Conservation (phyloP, 2,329 filamentous ascomycete genomes). For the Xylaria sp. region DNA sequence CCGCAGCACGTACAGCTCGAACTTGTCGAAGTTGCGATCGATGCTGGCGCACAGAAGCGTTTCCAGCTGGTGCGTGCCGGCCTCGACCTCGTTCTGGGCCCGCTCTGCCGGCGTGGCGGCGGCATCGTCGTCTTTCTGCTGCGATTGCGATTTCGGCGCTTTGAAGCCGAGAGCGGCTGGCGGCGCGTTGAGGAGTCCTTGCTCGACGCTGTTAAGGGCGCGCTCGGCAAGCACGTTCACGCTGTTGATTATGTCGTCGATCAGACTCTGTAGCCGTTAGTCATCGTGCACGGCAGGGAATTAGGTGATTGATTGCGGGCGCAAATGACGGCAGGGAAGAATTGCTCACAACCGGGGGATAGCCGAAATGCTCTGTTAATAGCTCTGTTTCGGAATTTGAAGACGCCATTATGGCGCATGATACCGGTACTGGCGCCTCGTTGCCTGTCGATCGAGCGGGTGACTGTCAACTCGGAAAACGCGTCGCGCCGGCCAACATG, state of each 20-base stretch:
- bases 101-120: slow-evolving; percentile 47
- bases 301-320: background rate
- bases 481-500: slow-evolving; percentile 24
- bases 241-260: slow-evolving; percentile 98
- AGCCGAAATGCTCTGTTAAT: slow-evolving; percentile 93
- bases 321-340: background rate
- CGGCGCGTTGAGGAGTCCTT: slow-evolving; percentile 74
- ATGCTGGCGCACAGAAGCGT: slow-evolving; percentile 81
- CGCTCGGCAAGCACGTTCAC: slow-evolving; percentile 93
- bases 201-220: slow-evolving; percentile 86
- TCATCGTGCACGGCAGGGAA: slow-evolving; percentile 16
- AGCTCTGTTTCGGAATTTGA: slow-evolving; percentile 64
- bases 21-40: slow-evolving; percentile 83
- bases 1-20: slow-evolving; percentile 87
- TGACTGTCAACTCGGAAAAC: slow-evolving; percentile 3
- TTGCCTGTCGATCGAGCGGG: background rate
- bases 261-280: slow-evolving; percentile 68
- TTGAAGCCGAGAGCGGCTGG: slow-evolving; percentile 83
- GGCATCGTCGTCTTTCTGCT: slow-evolving; percentile 46
- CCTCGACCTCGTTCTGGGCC: slow-evolving; percentile 75
- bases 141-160: slow-evolving; percentile 35
- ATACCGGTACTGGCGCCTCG: slow-evolving; percentile 22
- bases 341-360: slow-evolving; percentile 80
- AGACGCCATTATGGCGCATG: slow-evolving; percentile 41
- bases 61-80: slow-evolving; percentile 84